These are phyloP conservation scores for Achaetomiella virescens DNA, from an alignment of 495 filamentous ascomycete genomes.

Conservation along the genomic window DNA sequence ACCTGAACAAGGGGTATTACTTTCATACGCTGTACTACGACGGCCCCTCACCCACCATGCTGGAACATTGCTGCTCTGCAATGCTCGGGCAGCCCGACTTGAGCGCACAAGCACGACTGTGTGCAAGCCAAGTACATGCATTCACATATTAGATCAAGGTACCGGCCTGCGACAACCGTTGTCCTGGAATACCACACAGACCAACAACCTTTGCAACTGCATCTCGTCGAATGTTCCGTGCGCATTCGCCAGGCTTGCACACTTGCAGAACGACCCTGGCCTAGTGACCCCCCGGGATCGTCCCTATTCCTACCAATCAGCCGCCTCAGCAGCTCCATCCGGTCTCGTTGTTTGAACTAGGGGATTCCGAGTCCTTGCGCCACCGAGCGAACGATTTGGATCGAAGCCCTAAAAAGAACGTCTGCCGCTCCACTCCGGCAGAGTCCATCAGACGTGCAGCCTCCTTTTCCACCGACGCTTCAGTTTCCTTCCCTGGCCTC, in stretches of 20 bases:
- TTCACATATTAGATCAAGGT: too few species aligned
- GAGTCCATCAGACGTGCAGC: neutral
- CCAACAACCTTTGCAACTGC: neutral
- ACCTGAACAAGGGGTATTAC: neutral
- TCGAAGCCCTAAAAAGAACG: neutral
- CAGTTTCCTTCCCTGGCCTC: neutral
- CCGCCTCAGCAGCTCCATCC: slow-evolving; percentile 17
- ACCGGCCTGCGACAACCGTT: too few species aligned
- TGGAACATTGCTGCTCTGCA: neutral
- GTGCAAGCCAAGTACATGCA: too few species aligned
- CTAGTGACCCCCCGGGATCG: slow-evolving; percentile 8
- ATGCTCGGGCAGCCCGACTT: neutral
- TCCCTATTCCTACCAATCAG: slow-evolving; percentile 22
- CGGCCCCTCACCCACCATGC: neutral
- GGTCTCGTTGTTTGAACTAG: slow-evolving; percentile 10
- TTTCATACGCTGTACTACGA: neutral
- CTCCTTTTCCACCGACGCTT: neutral
- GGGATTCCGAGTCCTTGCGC: slow-evolving; percentile 27
- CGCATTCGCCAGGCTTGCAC: neutral
- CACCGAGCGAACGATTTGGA: slow-evolving; percentile 8
- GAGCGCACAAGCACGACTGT: neutral
- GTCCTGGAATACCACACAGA: neutral
- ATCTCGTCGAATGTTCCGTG: neutral
- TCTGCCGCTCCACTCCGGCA: slow-evolving; percentile 15
- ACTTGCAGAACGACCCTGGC: neutral